Conservation (phyloP, 2,329 filamentous ascomycete genomes). For the Clonostachys rosea region DNA sequence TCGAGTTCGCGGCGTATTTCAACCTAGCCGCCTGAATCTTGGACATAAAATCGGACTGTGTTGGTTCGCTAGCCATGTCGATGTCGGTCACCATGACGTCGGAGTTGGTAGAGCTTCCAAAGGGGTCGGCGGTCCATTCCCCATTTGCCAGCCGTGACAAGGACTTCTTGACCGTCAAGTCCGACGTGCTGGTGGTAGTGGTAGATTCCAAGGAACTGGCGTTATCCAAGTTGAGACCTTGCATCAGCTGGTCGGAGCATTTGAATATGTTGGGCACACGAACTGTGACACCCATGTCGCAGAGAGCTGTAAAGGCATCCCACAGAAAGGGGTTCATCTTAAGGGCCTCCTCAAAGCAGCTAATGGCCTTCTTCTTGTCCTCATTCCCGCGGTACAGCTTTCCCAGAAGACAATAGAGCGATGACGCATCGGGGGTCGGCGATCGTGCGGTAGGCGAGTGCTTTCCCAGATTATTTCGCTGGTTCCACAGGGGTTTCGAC, state of each 20-base stretch:
- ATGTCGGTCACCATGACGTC: slow-evolving; percentile 10
- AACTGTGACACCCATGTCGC: slow-evolving; percentile 79
- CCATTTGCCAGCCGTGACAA: slow-evolving; percentile 27
- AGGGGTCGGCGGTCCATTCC: slow-evolving; percentile 41
- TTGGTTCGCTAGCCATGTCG: slow-evolving; percentile 31
- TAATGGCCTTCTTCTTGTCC: slow-evolving; percentile 75
- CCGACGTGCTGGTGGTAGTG: slow-evolving; percentile 23
- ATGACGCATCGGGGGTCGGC: slow-evolving; percentile 75
- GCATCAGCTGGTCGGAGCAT: slow-evolving; percentile 51
- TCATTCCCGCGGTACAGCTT: slow-evolving; percentile 84
- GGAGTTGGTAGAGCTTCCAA: slow-evolving; percentile 13
- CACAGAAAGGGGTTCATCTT: slow-evolving; percentile 95
- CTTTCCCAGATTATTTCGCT: slow-evolving; percentile 74
- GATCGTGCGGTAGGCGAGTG: slow-evolving; percentile 74
- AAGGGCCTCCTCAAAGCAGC: slow-evolving; percentile 82
- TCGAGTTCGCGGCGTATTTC: slow-evolving; percentile 29
- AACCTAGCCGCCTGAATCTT: slow-evolving; percentile 49
- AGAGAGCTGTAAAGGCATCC: slow-evolving; percentile 89
- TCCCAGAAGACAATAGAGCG: slow-evolving; percentile 77
- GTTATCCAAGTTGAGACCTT: slow-evolving; percentile 35
- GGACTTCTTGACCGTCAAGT: slow-evolving; percentile 30
- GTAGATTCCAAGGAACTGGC: slow-evolving; percentile 6
- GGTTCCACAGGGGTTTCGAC: slow-evolving; percentile 69
- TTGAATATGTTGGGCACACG: slow-evolving; percentile 85
- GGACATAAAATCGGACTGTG: slow-evolving; percentile 50